phyloP scores from a whole-genome alignment of 805 yeast species.

The Candida railenensis region DNA sequence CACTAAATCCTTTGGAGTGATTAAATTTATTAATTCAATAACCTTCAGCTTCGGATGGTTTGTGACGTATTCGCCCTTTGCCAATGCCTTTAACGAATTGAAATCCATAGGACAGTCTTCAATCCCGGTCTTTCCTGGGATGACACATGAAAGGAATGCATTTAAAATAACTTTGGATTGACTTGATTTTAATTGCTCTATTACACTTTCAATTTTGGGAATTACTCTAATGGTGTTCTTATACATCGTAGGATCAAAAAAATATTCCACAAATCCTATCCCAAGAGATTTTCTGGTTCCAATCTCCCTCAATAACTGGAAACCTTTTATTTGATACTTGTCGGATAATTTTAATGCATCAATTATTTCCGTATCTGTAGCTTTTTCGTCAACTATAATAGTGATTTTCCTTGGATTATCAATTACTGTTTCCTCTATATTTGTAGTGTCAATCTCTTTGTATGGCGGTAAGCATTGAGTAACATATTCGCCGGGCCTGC shows the following conservation, averaged over 20 bases:
- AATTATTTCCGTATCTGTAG: conserved; percentile 42
- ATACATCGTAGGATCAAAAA: conserved; percentile 15
- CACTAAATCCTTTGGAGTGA: conserved; percentile 62
- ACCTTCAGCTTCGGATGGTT: conserved; percentile 49
- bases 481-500: conserved; percentile 37
- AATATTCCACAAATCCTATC: conserved; percentile 52
- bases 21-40: conserved; percentile 62
- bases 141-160: conserved; percentile 35
- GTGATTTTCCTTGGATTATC: conserved; percentile 50
- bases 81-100: conserved; percentile 36
- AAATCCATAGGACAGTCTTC: conserved; percentile 38
- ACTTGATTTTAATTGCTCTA: conserved; percentile 14
- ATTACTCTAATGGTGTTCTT: conserved; percentile 14
- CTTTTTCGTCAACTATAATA: conserved; percentile 38
- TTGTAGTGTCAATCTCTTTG: conserved; percentile 13
- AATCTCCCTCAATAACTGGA: conserved; percentile 46
- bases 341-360: conserved; percentile 44
- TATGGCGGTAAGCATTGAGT: conserved; percentile 24
- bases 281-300: conserved; percentile 55
- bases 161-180: conserved; percentile 13
- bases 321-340: conserved; percentile 26
- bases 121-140: conserved; percentile 27
- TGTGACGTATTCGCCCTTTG: conserved; percentile 33
- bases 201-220: conserved; percentile 9
- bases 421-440: conserved; percentile 24